Percentiles rank a stretch among this genome's conserved stretches.
phyloP scores from a whole-genome alignment of 495 filamentous ascomycete species.

The Hypoxylon subgilvum region DNA sequence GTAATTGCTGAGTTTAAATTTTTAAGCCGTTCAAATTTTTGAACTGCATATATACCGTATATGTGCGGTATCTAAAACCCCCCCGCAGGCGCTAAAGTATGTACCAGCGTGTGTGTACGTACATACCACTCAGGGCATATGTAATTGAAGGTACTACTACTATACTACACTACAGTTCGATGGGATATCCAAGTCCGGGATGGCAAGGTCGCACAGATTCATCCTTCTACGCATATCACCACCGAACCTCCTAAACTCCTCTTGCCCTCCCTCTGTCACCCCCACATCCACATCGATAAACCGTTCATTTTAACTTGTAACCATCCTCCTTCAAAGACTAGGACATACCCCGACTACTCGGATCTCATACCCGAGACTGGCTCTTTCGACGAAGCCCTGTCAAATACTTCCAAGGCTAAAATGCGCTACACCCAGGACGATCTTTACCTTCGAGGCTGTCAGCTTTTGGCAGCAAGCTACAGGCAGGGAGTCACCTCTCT shows the following conservation, averaged over 20 bases:
- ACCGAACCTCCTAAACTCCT: constrained; percentile 46
- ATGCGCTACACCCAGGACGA: constrained; percentile 63
- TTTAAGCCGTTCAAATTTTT: no score
- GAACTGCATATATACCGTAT: no score
- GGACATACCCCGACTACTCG: constrained; percentile 59
- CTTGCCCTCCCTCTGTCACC: constrained; percentile 70
- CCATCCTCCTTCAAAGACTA: neutral
- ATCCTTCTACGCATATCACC: constrained; percentile 7
- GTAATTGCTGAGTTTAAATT: no score
- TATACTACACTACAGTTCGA: no score
- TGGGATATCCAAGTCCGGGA: constrained; percentile 33
- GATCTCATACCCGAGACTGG: constrained; percentile 65
- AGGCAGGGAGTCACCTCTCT: constrained; percentile 71
- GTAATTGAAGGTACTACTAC: no score
- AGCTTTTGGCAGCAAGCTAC: constrained; percentile 72
- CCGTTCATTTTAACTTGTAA: constrained; percentile 64
- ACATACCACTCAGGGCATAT: no score
- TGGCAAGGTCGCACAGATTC: constrained; percentile 18
- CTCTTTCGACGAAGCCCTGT: constrained; percentile 70
- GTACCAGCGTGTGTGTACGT: no score
- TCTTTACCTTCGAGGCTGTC: constrained; percentile 65
- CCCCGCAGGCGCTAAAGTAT: no score
- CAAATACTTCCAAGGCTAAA: constrained; percentile 66
- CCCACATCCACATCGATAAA: constrained; percentile 80
- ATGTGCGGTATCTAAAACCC: no score